Evolutionary conservation across 2,329 filamentous ascomycete species (phyloP).

Genomic region (Alternaria viburni): DNA sequence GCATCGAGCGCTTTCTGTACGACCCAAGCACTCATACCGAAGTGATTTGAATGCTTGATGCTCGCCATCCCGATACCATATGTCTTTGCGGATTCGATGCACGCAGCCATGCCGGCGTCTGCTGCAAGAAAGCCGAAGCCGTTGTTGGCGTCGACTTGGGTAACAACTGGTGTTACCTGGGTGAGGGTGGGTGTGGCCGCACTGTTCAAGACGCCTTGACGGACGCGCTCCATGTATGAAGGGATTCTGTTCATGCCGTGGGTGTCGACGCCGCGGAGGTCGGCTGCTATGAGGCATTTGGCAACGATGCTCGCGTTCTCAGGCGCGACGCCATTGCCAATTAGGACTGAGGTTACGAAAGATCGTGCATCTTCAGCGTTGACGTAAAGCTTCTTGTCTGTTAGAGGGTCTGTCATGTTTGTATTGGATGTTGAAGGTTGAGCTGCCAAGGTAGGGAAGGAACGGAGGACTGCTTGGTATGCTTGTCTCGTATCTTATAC

Average conservation of each 20-base stretch:
- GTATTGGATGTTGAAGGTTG: background rate
- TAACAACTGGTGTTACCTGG: constrained; percentile 71
- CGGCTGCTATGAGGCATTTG: constrained; percentile 72
- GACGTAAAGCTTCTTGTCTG: constrained; percentile 13
- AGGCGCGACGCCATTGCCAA: constrained; percentile 65
- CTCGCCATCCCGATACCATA: constrained; percentile 79
- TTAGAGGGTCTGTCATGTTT: background rate
- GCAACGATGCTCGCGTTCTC: constrained; percentile 68
- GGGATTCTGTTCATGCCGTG: constrained; percentile 81
- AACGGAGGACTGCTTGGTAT: background rate
- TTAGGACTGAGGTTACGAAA: constrained; percentile 63
- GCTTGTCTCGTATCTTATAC: background rate
- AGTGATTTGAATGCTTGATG: constrained; percentile 80
- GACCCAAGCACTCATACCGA: constrained; percentile 82
- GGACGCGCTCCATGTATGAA: constrained; percentile 76
- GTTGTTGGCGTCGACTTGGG: constrained; percentile 70
- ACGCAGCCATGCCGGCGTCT: constrained; percentile 68
- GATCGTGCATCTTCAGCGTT: constrained; percentile 14
- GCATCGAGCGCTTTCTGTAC: constrained; percentile 78
- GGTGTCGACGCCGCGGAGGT: constrained; percentile 81
- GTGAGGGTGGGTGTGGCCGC: constrained; percentile 63
- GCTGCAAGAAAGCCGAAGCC: constrained; percentile 78
- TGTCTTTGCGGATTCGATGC: constrained; percentile 68
- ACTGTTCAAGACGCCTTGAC: constrained; percentile 71
- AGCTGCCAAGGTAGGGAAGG: background rate